A percentile compares a stretch with the other conserved stretches of the same genome.
Conservation (phyloP, 306 rosid genomes). For the Fragaria vesca region DNA sequence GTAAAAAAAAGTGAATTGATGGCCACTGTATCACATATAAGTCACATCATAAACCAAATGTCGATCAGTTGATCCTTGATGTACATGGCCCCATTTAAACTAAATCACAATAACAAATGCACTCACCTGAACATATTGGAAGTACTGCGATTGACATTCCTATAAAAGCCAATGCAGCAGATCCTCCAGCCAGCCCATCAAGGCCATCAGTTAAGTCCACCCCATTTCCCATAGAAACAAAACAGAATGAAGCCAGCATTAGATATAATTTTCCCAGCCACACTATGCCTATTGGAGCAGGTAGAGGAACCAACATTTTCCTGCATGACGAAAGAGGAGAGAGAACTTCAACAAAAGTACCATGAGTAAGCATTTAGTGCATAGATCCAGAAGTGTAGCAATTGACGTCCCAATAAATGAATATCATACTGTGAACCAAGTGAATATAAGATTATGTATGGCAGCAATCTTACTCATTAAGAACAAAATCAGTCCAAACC, state of each 20-base stretch:
- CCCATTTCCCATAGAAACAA: conserved; percentile 89
- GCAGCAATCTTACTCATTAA: background rate
- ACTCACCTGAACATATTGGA: conserved; percentile 91
- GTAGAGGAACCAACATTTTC: conserved; percentile 87
- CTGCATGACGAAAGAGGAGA: conserved; percentile 44
- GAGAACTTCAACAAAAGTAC: conserved; percentile 19
- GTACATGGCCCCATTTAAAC: background rate
- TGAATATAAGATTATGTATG: background rate
- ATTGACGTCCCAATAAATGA: background rate
- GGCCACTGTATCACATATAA: no score
- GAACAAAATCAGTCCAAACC: background rate
- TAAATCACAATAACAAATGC: conserved; percentile 10
- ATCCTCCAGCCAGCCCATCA: conserved; percentile 95
- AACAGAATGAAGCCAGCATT: conserved; percentile 71
- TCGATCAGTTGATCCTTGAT: background rate
- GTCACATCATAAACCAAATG: background rate
- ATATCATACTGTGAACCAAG: background rate
- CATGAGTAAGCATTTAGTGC: background rate
- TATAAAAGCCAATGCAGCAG: conserved; percentile 85
- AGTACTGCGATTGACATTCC: conserved; percentile 98
- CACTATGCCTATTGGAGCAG: conserved; percentile 69
- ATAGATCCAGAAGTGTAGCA: background rate
- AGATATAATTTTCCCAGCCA: conserved; percentile 72
- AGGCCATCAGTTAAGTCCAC: conserved; percentile 83
- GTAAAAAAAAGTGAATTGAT: no score